Evolutionary conservation across 2,329 filamentous ascomycete species (phyloP).

Genomic region (Fusarium coffeatum): DNA sequence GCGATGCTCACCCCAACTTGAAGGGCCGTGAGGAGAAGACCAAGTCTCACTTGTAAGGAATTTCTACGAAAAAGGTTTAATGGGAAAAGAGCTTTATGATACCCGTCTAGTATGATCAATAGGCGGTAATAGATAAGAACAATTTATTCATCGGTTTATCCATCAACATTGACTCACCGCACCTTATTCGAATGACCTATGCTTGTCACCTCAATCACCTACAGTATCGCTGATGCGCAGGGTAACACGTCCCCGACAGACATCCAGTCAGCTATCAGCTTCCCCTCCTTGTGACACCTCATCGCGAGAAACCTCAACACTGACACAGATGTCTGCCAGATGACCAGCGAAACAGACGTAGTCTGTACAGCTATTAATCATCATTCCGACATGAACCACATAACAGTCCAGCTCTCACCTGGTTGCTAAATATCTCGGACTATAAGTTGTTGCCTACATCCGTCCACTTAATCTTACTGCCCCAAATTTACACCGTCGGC

Average conservation of each 20-base stretch:
- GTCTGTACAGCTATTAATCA: not conserved
- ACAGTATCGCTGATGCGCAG: accelerated
- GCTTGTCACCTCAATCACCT: too few species aligned
- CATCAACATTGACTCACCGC: not conserved
- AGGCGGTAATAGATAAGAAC: conserved; percentile 13
- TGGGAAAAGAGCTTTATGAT: not conserved
- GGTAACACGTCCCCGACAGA: not conserved
- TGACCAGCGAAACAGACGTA: not conserved
- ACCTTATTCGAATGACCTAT: too few species aligned
- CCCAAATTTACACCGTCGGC: accelerated
- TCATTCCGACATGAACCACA: accelerated
- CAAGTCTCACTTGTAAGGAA: conserved; percentile 33
- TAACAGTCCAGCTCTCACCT: too few species aligned
- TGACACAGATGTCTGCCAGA: accelerated
- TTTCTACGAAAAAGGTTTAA: not conserved
- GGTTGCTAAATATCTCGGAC: accelerated
- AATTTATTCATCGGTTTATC: not conserved
- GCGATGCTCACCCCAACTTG: conserved; percentile 40
- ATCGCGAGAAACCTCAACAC: not conserved
- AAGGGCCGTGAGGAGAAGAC: conserved; percentile 39
- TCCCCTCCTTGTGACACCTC: too few species aligned
- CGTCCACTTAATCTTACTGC: too few species aligned
- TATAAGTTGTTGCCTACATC: not conserved
- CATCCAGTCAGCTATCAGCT: accelerated
- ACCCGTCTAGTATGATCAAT: conserved; percentile 4